Base-by-base conservation (phyloP, 805 yeast genomes). In the Scheffersomyces stipitis region DNA sequence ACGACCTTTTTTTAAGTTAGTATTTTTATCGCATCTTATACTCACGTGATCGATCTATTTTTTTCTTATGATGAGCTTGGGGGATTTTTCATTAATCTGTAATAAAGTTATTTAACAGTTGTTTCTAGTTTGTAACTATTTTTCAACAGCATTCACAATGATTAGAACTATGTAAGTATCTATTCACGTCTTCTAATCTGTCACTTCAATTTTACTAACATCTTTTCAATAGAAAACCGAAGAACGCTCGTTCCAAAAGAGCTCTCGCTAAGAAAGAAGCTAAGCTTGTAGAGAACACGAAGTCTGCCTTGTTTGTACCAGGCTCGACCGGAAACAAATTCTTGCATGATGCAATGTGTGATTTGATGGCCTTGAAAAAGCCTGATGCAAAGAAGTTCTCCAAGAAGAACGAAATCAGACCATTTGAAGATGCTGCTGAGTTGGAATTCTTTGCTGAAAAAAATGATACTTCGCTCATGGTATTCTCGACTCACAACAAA, bases 361-460 rank as follows among this genome's bases (percentile, higher is more conserved):
- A 93, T 64, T 66, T 93, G 45, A 73, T 89, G 68, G 88, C 95
- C 3, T 69, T 91, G 58, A 93, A 93, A 65, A 89, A 91, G 63
- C 99, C 99, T 18, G 81, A 79, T 48, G 80, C 83, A 46, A 88
- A 88, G 64, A 80, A 95, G 56, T 91, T 93, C 58, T 73, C 80
- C 39, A 87, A 86, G 64, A 90, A 88, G 71, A 93, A 93, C 56
- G 91, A 87, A 30, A 73, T 91, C 44, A 76, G 83, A 48, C 98
- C 99, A 12, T 93, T 93, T 63, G 99, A 93, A 64, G 98, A 93
- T 58, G 75, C 87, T 10, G 52, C 83, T 2, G 77, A 83, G 26
- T 66, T 93, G 41, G 99, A 93, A 63, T 93, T 93, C 55, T 87
- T 93, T 64, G 76, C 96, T 49, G 96, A 91, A 62, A 93, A 93